Conservation (phyloP, 805 yeast genomes). For the Zygoascus biomembranicola region DNA sequence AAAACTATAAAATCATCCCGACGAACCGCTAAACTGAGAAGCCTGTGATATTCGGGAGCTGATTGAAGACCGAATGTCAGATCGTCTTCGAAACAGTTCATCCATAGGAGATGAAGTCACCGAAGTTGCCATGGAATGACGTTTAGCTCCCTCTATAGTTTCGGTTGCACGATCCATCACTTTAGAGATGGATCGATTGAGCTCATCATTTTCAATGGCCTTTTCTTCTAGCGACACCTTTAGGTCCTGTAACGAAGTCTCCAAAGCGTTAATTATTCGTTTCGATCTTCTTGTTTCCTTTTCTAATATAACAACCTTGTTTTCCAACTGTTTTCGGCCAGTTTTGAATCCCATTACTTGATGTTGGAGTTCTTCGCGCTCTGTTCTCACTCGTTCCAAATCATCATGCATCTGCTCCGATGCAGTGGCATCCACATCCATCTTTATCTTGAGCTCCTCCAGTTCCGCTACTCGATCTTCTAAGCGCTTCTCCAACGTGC, state of each 20-base stretch:
- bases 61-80: background rate
- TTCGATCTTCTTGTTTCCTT: conserved; percentile 19
- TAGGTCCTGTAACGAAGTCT: conserved; percentile 24
- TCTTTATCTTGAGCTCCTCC: background rate
- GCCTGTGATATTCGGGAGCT: background rate
- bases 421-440: background rate
- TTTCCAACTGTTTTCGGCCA: conserved; percentile 20
- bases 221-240: conserved; percentile 29
- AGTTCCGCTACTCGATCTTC: background rate
- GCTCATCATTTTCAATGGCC: conserved; percentile 29
- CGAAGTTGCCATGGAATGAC: conserved; percentile 13
- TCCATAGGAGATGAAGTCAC: background rate
- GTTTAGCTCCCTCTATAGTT: conserved; percentile 22
- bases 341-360: conserved; percentile 25
- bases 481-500: conserved; percentile 1
- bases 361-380: conserved; percentile 22
- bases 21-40: background rate
- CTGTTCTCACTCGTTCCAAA: conserved; percentile 17
- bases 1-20: background rate
- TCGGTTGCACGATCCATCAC: conserved; percentile 24
- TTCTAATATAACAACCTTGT: conserved; percentile 17
- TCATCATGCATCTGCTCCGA: conserved; percentile 13
- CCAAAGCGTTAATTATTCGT: conserved; percentile 18
- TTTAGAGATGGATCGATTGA: conserved; percentile 21
- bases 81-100: background rate